phyloP scores from a whole-genome alignment of 2,329 filamentous ascomycete species.

The Lasiodiplodia sp. region DNA sequence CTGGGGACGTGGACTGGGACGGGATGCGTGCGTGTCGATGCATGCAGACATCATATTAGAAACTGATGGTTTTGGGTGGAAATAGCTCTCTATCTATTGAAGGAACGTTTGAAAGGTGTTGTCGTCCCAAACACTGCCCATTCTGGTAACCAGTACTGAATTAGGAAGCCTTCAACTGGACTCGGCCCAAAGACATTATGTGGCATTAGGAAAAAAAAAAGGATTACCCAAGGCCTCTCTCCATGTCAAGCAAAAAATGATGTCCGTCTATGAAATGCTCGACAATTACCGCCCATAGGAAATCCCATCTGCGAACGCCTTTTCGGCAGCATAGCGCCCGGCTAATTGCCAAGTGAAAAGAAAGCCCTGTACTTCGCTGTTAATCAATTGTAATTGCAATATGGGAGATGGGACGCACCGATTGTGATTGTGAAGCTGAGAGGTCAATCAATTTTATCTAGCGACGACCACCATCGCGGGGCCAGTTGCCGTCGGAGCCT shows the following conservation, averaged over 20 bases:
- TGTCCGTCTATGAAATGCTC: background rate
- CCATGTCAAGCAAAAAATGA: background rate
- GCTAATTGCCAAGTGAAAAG: background rate
- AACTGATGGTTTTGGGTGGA: background rate
- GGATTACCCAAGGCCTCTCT: background rate
- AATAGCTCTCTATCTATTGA: background rate
- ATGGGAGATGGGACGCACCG: background rate
- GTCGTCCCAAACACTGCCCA: background rate
- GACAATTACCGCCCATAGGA: background rate
- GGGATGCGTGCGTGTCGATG: background rate
- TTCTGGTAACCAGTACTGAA: background rate
- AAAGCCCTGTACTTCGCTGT: background rate
- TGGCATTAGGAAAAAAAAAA: background rate
- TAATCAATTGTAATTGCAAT: background rate
- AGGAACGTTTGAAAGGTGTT: background rate
- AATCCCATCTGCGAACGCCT: background rate
- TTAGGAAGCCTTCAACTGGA: background rate
- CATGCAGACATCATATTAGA: background rate
- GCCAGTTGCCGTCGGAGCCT: slow-evolving; percentile 8
- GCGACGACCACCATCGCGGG: slow-evolving; percentile 8
- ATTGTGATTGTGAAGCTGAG: background rate
- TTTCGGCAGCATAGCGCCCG: background rate
- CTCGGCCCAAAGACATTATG: background rate
- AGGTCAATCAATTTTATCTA: background rate
- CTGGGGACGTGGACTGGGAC: background rate